Percentiles rank a stretch among this genome's conserved stretches.
These are phyloP conservation scores for Bondarzewia mesenterica DNA, from an alignment of 1,284 basidiomycete genomes.

Conservation along the genomic window DNA sequence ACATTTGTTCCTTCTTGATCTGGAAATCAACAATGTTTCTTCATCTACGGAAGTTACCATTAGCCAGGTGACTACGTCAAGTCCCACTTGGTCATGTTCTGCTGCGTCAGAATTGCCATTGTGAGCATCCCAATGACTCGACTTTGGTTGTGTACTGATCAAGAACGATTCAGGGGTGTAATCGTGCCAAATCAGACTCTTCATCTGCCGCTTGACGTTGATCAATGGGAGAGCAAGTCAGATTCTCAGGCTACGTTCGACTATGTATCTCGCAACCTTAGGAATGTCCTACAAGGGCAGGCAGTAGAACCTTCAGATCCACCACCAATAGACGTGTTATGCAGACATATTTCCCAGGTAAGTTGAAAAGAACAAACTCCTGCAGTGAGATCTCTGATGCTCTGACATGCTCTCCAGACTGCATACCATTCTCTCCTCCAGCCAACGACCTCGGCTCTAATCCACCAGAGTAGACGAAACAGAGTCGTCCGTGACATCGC, in stretches of 20 bases:
- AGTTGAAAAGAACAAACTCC: conserved; percentile 4
- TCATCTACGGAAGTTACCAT: conserved; percentile 36
- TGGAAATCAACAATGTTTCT: conserved; percentile 50
- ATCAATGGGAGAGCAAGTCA: conserved; percentile 28
- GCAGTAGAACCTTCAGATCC: conserved; percentile 35
- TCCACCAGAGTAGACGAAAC: conserved; percentile 42
- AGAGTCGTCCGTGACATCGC: conserved; percentile 28
- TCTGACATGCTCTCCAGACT: conserved; percentile 10
- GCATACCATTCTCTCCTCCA: conserved; percentile 20
- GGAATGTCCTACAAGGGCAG: conserved; percentile 45
- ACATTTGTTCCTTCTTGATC: conserved; percentile 43
- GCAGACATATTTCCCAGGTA: conserved; percentile 44
- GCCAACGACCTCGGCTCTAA: conserved; percentile 33
- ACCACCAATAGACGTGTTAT: conserved; percentile 47
- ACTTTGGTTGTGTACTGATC: neutral
- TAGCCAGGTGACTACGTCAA: conserved; percentile 50
- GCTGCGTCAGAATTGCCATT: conserved; percentile 24
- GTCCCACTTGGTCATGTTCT: conserved; percentile 54
- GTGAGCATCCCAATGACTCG: conserved; percentile 28
- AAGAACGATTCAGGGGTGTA: conserved; percentile 26
- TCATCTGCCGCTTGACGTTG: conserved; percentile 35
- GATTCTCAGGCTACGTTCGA: conserved; percentile 33
- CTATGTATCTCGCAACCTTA: conserved; percentile 46
- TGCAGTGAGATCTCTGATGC: neutral
- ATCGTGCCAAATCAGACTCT: conserved; percentile 44